Evolutionary conservation across 495 filamentous ascomycete genomes (phyloP), one percentile per base, ranked within the genome.

Genomic region (Podospora appendiculata): DNA sequence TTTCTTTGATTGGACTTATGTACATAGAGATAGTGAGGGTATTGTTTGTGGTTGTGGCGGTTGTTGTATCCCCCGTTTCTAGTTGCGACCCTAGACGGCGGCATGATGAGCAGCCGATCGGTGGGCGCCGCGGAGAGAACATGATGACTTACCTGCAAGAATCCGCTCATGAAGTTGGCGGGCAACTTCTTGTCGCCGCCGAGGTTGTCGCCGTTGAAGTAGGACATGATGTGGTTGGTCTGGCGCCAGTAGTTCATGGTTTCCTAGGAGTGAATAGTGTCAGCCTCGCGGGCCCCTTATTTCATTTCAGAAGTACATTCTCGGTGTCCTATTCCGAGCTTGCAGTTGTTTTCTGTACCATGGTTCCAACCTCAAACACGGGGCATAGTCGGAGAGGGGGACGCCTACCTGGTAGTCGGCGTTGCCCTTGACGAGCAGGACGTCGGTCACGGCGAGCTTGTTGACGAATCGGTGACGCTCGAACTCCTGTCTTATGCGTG

Each of bases 191-290:
- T 85, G 56, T 95, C 88, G 12, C 72, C 72, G 45, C 69, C 67
- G 60, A 75, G 76, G 68, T 95, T 90, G 69, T 95, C 89, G 66
- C 83, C 75, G 60, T 89, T 81, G 79, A 96, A 98, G 73, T 94
- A 98, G 64, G 95, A 95, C 79, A 98, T 88, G 58, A 98, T 81
- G 66, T 98, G 93, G 45, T 88, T 86, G 48, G 92, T 79, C 74
- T 97, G 94, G 73, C 95, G 95, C 93, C 94, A 98, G 81, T 86
- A 98, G 72, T 97, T 98, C 75, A 97, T 80, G 36, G 90, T 97
- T 82, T 98, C 93, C 90, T 95, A 55, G 48, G 12, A 32, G n/a
- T 25, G 25, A 25, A 25, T 2, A 2, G 25, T 5, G 25, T 25
- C 25, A 25, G 25, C 25, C 25, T 5, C 25, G 2, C 25, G 2